A percentile compares a stretch with the other conserved stretches of the same genome.
Evolutionary conservation across 768 basidiomycete genomes (phyloP).

Genomic region (Collybia mongolica): DNA sequence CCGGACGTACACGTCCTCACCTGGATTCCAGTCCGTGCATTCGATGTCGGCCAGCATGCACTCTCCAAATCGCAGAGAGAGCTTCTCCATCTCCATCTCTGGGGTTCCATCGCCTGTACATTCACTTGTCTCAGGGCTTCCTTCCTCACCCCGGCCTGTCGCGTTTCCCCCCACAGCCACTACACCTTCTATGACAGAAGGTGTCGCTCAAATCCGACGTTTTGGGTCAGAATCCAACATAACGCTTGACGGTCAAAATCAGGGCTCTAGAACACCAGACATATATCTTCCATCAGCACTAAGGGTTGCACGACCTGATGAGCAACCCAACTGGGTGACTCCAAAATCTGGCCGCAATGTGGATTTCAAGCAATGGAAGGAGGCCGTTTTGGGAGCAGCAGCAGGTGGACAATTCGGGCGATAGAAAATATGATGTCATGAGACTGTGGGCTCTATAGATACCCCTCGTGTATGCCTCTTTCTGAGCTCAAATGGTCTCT

Average conservation of each 20-base stretch:
- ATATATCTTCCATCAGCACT: too few species aligned
- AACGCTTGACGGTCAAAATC: too few species aligned
- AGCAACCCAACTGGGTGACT: not conserved
- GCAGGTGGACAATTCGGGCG: not conserved
- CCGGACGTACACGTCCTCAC: constrained; percentile 6
- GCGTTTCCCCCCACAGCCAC: constrained; percentile 21
- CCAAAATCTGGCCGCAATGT: not conserved
- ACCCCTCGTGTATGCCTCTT: too few species aligned
- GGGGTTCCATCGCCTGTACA: constrained; percentile 21
- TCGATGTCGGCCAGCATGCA: constrained; percentile 14
- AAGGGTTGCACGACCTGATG: not conserved
- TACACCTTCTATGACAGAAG: constrained; percentile 4
- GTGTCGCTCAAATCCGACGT: not conserved
- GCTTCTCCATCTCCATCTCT: constrained; percentile 19
- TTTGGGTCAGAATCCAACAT: not conserved
- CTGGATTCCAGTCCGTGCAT: constrained; percentile 11
- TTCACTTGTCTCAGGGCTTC: constrained; percentile 16
- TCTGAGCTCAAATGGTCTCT: too few species aligned
- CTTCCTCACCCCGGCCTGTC: constrained; percentile 22
- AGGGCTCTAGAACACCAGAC: too few species aligned
- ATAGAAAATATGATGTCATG: not conserved
- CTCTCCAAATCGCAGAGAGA: not conserved
- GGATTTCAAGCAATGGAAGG: constrained; percentile 6
- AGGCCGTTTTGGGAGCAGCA: constrained; percentile 8
- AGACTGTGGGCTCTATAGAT: too few species aligned